Base-by-base conservation (phyloP, 2,329 filamentous ascomycete species). In the Beauveria sp. region DNA sequence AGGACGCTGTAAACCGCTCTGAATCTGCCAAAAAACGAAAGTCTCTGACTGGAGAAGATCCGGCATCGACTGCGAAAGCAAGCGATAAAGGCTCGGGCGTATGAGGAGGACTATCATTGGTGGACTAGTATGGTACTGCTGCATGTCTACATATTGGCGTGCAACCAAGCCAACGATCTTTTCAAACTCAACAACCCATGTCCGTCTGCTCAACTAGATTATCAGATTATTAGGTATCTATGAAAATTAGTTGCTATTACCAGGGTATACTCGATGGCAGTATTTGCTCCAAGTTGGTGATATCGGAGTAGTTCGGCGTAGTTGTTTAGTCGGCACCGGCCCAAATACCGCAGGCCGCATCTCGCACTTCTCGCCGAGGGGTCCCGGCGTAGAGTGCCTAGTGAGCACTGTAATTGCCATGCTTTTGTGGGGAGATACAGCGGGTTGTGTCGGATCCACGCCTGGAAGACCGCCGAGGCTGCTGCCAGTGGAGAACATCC, bases 11-110 rank as follows among this genome's bases (percentile, higher is more conserved):
- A 51, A 66, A 65, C 20, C 60, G 64, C 54, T 60, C 60, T 31
- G 59, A 64, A 28, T 64, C 66, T 55, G 65, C 34, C 16, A 64
- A 14, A 64, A 68, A 42, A 66, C 66, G 31, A 66, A 68, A 28
- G 62, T 71, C 51, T 70, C 64, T 28, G 8, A 34, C 63, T 68
- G 10, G 24, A 38, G 18, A 24, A 46, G 5, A 20, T 6, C 9
- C 6, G 16, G 4, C 8, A 38, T 28, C 26, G 26, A 16, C 20
- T 18, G 6, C 2, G 31, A 18, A 22, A 9, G 14, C 50, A 10
- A 54, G n/a, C n/a, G 49, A n/a, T 3, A 16, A n/a, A 28, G 20
- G 34, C 22, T 42, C 55, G 5, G 31, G 22, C 22, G 31, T 14
- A 40, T 34, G 22, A 50, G 20, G 7, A 26, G 16, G 45, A 49